These are phyloP conservation scores for Diaporthe eres DNA, from an alignment of 2,329 filamentous ascomycete genomes.

Conservation along the genomic window DNA sequence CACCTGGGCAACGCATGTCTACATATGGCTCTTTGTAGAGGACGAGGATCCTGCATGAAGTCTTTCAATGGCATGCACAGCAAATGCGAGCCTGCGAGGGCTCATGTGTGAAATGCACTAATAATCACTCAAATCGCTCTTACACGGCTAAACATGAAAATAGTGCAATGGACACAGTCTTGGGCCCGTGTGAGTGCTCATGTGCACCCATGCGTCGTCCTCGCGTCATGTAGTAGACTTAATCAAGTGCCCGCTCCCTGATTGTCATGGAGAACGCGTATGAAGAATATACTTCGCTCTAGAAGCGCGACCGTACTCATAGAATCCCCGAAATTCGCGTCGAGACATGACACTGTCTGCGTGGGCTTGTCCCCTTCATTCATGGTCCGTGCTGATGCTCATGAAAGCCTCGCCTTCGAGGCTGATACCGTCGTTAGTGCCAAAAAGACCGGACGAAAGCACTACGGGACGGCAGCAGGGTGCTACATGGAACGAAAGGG, in stretches of 20 bases:
- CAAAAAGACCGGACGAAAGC: background rate
- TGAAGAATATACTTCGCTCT: background rate
- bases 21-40: background rate
- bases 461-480: background rate
- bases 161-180: background rate
- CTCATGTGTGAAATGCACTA: background rate
- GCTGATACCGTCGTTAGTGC: background rate
- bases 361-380: background rate
- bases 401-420: background rate
- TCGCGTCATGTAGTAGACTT: background rate
- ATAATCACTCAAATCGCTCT: background rate
- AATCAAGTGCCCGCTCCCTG: rapidly evolving
- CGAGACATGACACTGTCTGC: background rate
- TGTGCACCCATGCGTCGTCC: background rate
- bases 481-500: background rate
- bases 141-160: background rate
- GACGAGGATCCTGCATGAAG: background rate
- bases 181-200: background rate
- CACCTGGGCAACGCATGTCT: background rate
- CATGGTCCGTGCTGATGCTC: background rate
- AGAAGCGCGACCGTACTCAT: too few relatives aligned
- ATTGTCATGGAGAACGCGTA: background rate
- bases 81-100: background rate
- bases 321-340: background rate
- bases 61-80: background rate